phyloP scores from a whole-genome alignment of 208 protist species.

The Trichomonas tenax region DNA sequence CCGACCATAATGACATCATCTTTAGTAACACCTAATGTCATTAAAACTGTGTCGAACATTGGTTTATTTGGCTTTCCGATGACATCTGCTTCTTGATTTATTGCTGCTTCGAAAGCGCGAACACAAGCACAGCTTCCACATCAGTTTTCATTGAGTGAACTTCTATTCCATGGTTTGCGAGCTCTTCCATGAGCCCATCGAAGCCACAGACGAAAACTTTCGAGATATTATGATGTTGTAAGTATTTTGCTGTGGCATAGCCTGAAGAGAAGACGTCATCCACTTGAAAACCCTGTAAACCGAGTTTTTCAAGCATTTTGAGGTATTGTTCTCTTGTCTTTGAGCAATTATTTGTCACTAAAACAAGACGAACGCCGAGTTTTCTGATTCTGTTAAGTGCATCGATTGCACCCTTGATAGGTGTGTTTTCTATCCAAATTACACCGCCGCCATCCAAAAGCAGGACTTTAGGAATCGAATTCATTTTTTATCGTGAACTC shows the following conservation, averaged over 20 bases:
- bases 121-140: background rate
- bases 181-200: background rate
- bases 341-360: conserved; percentile 14
- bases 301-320: background rate
- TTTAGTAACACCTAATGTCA: background rate
- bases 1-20: conserved; percentile 5
- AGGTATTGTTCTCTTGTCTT: background rate
- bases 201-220: background rate
- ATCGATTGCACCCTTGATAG: background rate
- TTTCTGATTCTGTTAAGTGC: background rate
- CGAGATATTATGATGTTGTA: background rate
- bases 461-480: background rate
- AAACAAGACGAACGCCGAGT: background rate
- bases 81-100: background rate
- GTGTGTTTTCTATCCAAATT: background rate
- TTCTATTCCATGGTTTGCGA: background rate
- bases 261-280: background rate
- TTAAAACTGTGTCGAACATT: conserved; percentile 9
- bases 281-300: background rate
- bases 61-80: background rate
- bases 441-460: conserved; percentile 16
- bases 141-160: background rate
- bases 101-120: background rate
- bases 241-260: background rate
- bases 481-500: too few relatives aligned